Evolutionary conservation across 2,329 filamentous ascomycete genomes (phyloP), one percentile per base, ranked within the genome.

Genomic region (Thermoascus crustaceus): DNA sequence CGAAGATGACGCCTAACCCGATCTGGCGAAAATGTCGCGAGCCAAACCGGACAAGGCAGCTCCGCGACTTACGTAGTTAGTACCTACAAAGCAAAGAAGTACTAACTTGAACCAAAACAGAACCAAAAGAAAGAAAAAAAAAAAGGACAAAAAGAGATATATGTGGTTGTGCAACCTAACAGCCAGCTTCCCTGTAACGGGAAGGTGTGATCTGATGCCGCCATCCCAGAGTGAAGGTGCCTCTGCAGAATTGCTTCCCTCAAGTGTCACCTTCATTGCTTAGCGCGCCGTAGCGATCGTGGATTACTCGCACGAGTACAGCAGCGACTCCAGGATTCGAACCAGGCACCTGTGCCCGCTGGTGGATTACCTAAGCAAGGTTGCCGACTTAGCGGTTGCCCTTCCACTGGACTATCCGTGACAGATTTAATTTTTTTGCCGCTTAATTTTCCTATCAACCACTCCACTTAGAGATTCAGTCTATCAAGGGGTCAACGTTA

Each of bases 211-310:
- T 73, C 70, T 67, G 63, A 60, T 59, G 55, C 62, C 68, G 69
- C 70, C 68, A 70, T 58, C 61, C 61, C 61, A 62, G 67, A 68
- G 67, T 66, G 67, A 61, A 65, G 57, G 56, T 58, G 54, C 65
- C 67, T 72, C 68, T 74, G 70, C 69, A 68, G 66, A 69, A 72
- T 73, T 68, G 58, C 70, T 72, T 69, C 67, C 66, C 70, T 74
- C 67, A 71, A 72, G 67, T 44, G 46, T 73, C 54, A 60, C 52
- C 55, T 65, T 60, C 66, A 71, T 68, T 60, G 61, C 70, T 73
- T 69, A 75, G 49, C 62, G 63, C 57, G 58, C 54, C 55, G 48
- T 63, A 72, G 63, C 69, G 42, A 60, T 73, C 71, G 65, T 62
- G 60, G 66, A 68, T 67, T 73, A 63, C 70, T 67, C 66, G 54